Evolutionary conservation across 768 basidiomycete species (phyloP), one percentile per base, ranked within the genome.

Genomic region (Gloeopeniophorella convolvens): DNA sequence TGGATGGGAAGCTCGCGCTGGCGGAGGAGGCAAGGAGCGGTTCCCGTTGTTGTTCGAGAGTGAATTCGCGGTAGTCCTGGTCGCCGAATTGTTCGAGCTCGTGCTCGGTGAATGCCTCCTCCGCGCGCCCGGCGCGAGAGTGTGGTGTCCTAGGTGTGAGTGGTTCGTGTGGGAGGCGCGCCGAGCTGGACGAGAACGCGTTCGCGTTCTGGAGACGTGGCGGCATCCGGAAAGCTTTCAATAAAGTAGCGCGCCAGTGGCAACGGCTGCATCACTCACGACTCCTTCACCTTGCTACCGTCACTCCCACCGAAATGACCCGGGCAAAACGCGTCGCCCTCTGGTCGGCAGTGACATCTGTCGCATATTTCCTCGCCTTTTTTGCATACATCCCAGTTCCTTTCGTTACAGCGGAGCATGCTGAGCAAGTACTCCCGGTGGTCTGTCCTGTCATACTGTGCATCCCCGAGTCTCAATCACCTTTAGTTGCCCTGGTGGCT

Each of bases 401-500:
- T 4, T 65, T 83, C 24, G 40, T 83, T 28, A 71, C 76, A 11
- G 61, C 70, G 9, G 67, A 70, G 24, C 65, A 68, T n/a, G 70
- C 71, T 10, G 65, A 70, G 48, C 63, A 78, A 46, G 66, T 86
- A 24, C 59, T 85, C 39, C 79, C 83, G 20, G 75, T 82, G 56
- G 84, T 85, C 50, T 61, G 82, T 69, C 24, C 2, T 20, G 8
- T 32, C 42, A 7, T 24, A 42, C 13, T 28, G 34, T 26, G 24
- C 26, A 13, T 42, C 18, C 15, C 5, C 5, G 16, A 27, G 13
- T 11, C 31, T 40, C 33, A 55, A 26, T 34, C 18, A 33, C 32
- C n/a, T 46, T 42, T 48, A 89, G 88, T 65, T 89, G 26, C 87
- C 88, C 3, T 91, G 84, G 83, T 89, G 86, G 86, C 60, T 87